A percentile compares a stretch with the other conserved stretches of the same genome.
Conservation (phyloP, 495 filamentous ascomycete species). For the Cenococcum geophilum region DNA sequence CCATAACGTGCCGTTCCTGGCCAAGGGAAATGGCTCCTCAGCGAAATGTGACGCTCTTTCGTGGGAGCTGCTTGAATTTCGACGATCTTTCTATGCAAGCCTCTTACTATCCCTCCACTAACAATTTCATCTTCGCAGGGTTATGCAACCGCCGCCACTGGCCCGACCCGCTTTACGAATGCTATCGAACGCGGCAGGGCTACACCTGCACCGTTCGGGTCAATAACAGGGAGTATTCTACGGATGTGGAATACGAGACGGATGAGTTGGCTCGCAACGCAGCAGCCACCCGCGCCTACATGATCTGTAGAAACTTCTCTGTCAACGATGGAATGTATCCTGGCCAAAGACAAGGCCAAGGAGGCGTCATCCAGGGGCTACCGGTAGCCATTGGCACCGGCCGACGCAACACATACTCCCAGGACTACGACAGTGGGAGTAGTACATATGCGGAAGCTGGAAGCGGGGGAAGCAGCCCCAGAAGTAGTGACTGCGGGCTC, state of each 20-base stretch:
- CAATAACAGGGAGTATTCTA: constrained; percentile 94
- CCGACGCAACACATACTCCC: constrained; percentile 40
- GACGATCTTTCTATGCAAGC: constrained; percentile 1
- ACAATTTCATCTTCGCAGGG: constrained; percentile 52
- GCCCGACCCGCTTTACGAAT: constrained; percentile 87
- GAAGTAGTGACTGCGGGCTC: constrained; percentile 43
- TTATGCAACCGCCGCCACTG: constrained; percentile 94
- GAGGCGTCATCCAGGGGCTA: constrained; percentile 77
- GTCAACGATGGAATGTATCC: constrained; percentile 92
- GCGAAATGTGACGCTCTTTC: not conserved
- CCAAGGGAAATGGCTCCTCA: not conserved
- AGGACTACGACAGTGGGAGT: constrained; percentile 45
- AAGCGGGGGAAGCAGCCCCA: constrained; percentile 55
- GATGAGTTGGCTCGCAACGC: constrained; percentile 84
- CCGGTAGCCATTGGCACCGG: constrained; percentile 68
- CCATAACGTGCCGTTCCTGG: not conserved
- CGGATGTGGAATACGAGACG: constrained; percentile 74
- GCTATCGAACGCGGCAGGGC: constrained; percentile 62
- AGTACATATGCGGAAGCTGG: constrained; percentile 31
- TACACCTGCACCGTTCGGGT: constrained; percentile 89
- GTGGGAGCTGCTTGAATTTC: not conserved
- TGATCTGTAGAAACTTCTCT: constrained; percentile 98
- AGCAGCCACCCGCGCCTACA: constrained; percentile 93
- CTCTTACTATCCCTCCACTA: not conserved
- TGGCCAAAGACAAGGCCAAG: constrained; percentile 58